Conservation (phyloP, 129 eudicot genomes). For the Flaveria trinervia region DNA sequence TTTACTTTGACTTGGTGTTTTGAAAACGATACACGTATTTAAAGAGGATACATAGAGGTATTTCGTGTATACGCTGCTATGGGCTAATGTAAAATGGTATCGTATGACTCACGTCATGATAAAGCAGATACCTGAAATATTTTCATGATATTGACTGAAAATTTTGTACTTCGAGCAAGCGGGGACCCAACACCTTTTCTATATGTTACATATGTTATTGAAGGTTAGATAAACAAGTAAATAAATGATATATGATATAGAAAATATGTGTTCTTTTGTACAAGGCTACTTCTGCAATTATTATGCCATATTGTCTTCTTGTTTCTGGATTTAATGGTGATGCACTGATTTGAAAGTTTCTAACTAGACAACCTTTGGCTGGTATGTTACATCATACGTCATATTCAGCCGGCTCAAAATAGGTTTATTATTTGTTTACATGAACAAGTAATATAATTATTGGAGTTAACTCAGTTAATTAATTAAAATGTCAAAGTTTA, state of each 20-base stretch:
- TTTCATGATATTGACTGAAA: no score
- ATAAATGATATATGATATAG: not conserved
- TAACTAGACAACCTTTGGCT: slow-evolving; percentile 18
- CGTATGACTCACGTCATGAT: no score
- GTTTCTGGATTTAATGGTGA: not conserved
- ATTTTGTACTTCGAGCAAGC: no score
- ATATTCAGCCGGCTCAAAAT: slow-evolving; percentile 50
- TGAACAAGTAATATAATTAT: slow-evolving; percentile 21
- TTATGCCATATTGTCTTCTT: not conserved
- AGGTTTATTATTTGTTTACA: slow-evolving; percentile 27
- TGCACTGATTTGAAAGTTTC: slow-evolving; percentile 24
- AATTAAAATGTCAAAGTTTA: slow-evolving; percentile 36
- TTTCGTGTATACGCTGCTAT: no score
- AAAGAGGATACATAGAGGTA: no score
- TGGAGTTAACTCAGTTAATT: slow-evolving; percentile 17
- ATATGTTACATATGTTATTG: no score
- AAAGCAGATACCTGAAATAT: no score
- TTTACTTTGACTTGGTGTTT: no score
- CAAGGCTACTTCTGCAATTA: not conserved
- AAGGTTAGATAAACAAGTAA: not conserved
- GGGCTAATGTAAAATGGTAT: no score
- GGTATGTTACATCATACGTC: slow-evolving; percentile 13
- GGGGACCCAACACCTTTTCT: no score
- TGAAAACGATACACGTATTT: no score
- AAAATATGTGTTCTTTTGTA: not conserved